Percentiles rank a stretch among this genome's conserved stretches.
phyloP scores from a whole-genome alignment of 2,329 filamentous ascomycete species.

The Alternaria infectoria region DNA sequence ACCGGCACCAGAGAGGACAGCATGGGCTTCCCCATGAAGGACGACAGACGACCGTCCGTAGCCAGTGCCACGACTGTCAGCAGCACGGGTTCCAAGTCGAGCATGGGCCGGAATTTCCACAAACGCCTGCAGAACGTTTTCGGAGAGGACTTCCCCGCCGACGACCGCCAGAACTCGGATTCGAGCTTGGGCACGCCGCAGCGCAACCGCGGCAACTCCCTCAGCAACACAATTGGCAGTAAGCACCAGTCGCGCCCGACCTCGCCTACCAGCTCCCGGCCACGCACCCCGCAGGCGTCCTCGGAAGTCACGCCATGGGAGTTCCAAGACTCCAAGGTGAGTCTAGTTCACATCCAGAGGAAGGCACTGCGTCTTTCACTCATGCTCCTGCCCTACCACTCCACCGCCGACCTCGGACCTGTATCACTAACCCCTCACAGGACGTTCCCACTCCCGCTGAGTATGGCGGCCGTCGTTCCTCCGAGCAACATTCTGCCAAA shows the following conservation, averaged over 20 bases:
- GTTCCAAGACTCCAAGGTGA: conserved; percentile 83
- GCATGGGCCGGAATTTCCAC: conserved; percentile 68
- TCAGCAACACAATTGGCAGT: conserved; percentile 67
- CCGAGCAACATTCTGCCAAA: conserved; percentile 44
- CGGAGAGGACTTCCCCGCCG: conserved; percentile 82
- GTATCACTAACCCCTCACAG: conserved; percentile 25
- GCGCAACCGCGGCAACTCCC: conserved; percentile 82
- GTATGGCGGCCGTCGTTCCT: conserved; percentile 42
- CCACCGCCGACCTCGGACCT: conserved; percentile 2
- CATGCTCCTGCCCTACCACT: background rate
- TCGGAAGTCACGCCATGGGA: conserved; percentile 98
- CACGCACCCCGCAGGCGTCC: conserved; percentile 83
- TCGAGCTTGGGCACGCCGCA: conserved; percentile 63
- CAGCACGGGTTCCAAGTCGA: conserved; percentile 80
- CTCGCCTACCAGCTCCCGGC: conserved; percentile 77
- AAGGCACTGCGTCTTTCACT: background rate
- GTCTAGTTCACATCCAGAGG: conserved; percentile 33
- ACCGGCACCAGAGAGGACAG: conserved; percentile 58
- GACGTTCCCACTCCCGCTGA: conserved; percentile 40
- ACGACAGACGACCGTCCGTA: conserved; percentile 83
- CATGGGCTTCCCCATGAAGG: conserved; percentile 56
- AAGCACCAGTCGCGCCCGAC: conserved; percentile 60
- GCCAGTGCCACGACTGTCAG: conserved; percentile 87
- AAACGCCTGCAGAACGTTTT: conserved; percentile 92
- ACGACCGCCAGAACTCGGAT: conserved; percentile 71